phyloP scores from a whole-genome alignment of 768 basidiomycete genomes.

The Mycena polygramma region DNA sequence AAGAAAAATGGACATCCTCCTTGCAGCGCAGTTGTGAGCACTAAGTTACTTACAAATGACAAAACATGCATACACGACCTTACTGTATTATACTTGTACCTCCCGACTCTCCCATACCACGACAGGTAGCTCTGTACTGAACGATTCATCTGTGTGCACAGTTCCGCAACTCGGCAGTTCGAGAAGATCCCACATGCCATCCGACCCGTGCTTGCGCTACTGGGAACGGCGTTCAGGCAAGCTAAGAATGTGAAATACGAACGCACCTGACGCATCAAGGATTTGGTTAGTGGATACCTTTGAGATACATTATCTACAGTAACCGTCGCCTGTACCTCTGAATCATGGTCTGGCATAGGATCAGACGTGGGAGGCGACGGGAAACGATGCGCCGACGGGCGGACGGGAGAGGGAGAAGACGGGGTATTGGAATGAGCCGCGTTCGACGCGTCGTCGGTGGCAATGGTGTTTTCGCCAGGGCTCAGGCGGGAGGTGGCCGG shows the following conservation, averaged over 20 bases:
- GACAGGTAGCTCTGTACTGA: conserved; percentile 22
- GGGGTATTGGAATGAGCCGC: neutral
- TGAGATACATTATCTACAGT: conserved; percentile 14
- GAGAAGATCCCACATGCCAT: conserved; percentile 29
- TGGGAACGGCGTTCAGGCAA: conserved; percentile 21
- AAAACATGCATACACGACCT: neutral
- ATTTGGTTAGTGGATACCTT: conserved; percentile 28
- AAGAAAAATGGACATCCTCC: conserved; percentile 55
- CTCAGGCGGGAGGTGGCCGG: conserved; percentile 29
- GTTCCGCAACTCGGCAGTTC: conserved; percentile 35
- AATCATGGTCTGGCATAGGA: conserved; percentile 19
- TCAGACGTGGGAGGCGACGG: conserved; percentile 33
- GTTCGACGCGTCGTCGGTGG: too few species aligned
- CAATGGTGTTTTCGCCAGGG: neutral
- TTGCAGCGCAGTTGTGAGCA: conserved; percentile 26
- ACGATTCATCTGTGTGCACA: conserved; percentile 18
- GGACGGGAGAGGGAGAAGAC: conserved; percentile 13
- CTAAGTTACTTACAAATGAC: too few species aligned
- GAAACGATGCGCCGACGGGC: conserved; percentile 11
- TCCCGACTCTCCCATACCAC: conserved; percentile 24
- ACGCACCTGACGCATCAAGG: conserved; percentile 31
- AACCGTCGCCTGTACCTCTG: conserved; percentile 1
- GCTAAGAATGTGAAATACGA: neutral
- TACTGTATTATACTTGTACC: conserved; percentile 3
- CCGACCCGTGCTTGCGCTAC: conserved; percentile 31